Percentiles rank a stretch among this genome's conserved stretches.
Conservation (phyloP, 2,329 filamentous ascomycete genomes). For the Sclerotinia sclerotiorum region DNA sequence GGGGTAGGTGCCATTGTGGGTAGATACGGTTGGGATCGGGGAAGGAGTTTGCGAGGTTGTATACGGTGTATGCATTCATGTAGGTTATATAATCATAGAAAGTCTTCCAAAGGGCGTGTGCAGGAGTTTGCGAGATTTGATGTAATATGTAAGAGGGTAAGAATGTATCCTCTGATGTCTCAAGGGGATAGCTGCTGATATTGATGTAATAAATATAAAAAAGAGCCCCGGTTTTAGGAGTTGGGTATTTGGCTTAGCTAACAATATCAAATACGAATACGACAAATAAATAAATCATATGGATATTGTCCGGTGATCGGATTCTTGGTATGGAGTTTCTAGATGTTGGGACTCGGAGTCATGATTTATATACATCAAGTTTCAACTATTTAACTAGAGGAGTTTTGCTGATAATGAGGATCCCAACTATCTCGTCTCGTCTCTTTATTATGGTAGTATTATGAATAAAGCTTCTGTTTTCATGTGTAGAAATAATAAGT, state of each 20-base stretch:
- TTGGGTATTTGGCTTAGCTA: no score
- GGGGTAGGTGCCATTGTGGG: neutral
- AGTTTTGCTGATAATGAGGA: no score
- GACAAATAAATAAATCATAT: neutral
- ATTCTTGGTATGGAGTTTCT: neutral
- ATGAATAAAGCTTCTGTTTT: no score
- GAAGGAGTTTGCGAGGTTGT: slow-evolving; percentile 17
- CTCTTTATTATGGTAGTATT: no score
- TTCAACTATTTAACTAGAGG: no score
- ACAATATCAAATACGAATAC: neutral
- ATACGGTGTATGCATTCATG: no score
- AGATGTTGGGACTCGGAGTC: no score
- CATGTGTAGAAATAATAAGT: no score
- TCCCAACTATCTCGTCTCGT: no score
- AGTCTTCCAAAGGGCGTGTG: neutral
- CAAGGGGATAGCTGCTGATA: neutral
- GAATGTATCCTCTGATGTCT: neutral
- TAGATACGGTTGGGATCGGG: slow-evolving; percentile 11
- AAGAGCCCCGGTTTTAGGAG: no score
- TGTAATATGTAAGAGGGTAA: neutral
- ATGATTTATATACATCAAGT: no score
- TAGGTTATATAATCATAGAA: neutral
- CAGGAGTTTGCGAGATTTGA: slow-evolving; percentile 6
- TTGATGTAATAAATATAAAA: no score
- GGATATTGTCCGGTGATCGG: neutral